A percentile compares a stretch with the other conserved stretches of the same genome.
Conservation (phyloP, 2,329 filamentous ascomycete genomes). For the Diplocarpon rosae region DNA sequence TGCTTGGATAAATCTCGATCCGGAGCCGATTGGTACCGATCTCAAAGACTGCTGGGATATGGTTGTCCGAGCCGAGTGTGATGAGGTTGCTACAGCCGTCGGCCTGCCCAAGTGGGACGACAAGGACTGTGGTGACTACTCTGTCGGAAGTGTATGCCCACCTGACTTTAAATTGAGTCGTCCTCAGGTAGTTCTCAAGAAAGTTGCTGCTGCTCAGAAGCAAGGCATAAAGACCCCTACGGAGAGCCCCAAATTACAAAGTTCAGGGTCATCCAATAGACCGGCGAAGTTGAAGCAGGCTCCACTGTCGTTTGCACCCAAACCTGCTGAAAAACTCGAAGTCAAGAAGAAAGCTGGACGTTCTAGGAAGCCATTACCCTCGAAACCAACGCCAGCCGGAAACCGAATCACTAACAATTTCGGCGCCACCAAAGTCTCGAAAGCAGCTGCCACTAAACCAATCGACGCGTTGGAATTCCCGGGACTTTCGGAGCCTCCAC, state of each 20-base stretch:
- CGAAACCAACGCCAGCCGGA: slow-evolving; percentile 12
- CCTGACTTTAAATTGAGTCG: slow-evolving; percentile 30
- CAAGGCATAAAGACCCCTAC: slow-evolving; percentile 46
- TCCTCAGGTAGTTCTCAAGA: slow-evolving; percentile 34
- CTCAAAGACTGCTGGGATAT: slow-evolving; percentile 92
- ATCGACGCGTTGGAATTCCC: background rate
- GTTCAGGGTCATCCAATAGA: slow-evolving; percentile 18
- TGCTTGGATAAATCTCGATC: slow-evolving; percentile 88
- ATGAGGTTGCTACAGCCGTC: slow-evolving; percentile 70
- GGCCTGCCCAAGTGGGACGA: slow-evolving; percentile 50
- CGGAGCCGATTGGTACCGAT: slow-evolving; percentile 70
- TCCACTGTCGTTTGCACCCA: slow-evolving; percentile 31
- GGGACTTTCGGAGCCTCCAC: too few relatives aligned
- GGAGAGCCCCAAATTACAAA: slow-evolving; percentile 41
- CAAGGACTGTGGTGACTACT: slow-evolving; percentile 39
- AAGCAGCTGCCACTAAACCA: slow-evolving; percentile 7
- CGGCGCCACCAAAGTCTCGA: slow-evolving; percentile 19
- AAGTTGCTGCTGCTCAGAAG: slow-evolving; percentile 28
- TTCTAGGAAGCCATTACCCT: slow-evolving; percentile 19
- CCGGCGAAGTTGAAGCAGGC: slow-evolving; percentile 38
- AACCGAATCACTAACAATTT: slow-evolving; percentile 23
- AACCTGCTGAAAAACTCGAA: slow-evolving; percentile 7
- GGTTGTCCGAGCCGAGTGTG: slow-evolving; percentile 76
- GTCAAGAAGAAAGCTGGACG: slow-evolving; percentile 18
- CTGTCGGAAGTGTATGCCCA: slow-evolving; percentile 34